Percentiles rank a stretch among this genome's conserved stretches.
phyloP scores from a whole-genome alignment of 495 filamentous ascomycete species.

The Podospora appendiculata region DNA sequence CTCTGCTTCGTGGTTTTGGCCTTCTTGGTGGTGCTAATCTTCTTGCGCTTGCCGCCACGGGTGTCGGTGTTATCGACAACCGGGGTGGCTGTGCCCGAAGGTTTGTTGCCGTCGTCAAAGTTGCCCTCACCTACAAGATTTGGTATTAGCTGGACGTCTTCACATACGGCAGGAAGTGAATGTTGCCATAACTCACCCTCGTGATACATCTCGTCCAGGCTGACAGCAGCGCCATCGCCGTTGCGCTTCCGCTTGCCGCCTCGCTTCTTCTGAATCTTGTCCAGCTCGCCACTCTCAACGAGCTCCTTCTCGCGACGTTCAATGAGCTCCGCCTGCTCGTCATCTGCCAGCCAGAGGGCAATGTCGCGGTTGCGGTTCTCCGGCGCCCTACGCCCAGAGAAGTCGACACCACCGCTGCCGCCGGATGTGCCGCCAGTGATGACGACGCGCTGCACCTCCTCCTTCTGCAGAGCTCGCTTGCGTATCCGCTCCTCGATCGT shows the following conservation, averaged over 20 bases:
- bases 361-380: slow-evolving; percentile 95
- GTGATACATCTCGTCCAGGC: slow-evolving; percentile 95
- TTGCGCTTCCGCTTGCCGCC: slow-evolving; percentile 39
- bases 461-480: slow-evolving; percentile 95
- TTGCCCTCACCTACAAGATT: slow-evolving; percentile 70
- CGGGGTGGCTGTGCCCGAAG: slow-evolving; percentile 77
- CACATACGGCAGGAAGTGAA: neutral
- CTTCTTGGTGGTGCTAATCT: slow-evolving; percentile 63
- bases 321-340: slow-evolving; percentile 86
- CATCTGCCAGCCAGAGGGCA: slow-evolving; percentile 92
- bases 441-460: slow-evolving; percentile 97
- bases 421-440: slow-evolving; percentile 70
- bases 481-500: slow-evolving; percentile 99
- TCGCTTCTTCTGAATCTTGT: slow-evolving; percentile 64
- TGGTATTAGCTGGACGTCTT: slow-evolving; percentile 9
- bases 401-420: slow-evolving; percentile 65
- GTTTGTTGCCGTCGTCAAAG: slow-evolving; percentile 76
- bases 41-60: slow-evolving; percentile 38
- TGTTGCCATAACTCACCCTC: slow-evolving; percentile 53
- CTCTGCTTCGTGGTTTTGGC: slow-evolving; percentile 88
- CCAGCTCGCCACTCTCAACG: slow-evolving; percentile 50
- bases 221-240: slow-evolving; percentile 39
- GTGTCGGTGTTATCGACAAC: slow-evolving; percentile 51
- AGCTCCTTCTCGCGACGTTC: slow-evolving; percentile 84
- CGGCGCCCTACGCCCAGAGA: slow-evolving; percentile 73